A percentile compares a stretch with the other conserved stretches of the same genome.
Conservation (phyloP, 345 rosid genomes). For the Rhodomyrtus tomentosa region DNA sequence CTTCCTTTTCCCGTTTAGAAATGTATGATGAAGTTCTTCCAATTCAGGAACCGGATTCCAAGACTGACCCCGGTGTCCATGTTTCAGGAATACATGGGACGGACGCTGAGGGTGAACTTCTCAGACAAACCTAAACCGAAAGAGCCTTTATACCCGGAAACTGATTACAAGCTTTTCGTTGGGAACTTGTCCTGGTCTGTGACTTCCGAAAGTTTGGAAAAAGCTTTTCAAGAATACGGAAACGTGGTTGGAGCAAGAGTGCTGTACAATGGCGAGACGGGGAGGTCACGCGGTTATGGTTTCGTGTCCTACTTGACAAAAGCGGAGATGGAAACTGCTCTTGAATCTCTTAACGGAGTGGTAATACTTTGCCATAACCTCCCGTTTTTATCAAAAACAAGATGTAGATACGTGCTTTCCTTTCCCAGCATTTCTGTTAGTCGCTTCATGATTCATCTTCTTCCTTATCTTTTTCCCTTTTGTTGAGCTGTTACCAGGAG, state of each 20-base stretch:
- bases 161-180: constrained; percentile 68
- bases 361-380: constrained; percentile 7
- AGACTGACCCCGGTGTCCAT: not conserved
- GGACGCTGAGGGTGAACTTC: constrained; percentile 61
- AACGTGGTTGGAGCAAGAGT: constrained; percentile 80
- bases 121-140: constrained; percentile 59
- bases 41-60: not conserved
- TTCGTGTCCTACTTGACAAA: constrained; percentile 58
- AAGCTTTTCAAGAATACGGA: constrained; percentile 67
- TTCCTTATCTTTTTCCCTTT: not conserved
- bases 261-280: constrained; percentile 76
- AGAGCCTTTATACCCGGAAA: constrained; percentile 71
- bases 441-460: not conserved
- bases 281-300: constrained; percentile 75
- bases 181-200: constrained; percentile 90
- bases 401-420: not conserved
- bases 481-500: constrained; percentile 24
- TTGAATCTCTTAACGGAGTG: constrained; percentile 56
- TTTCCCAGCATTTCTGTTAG: not conserved
- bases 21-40: not conserved
- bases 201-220: constrained; percentile 52
- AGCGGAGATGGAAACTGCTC: constrained; percentile 73
- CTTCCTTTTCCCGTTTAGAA: not conserved
- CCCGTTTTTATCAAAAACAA: not conserved
- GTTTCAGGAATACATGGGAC: constrained; percentile 60